Base-by-base conservation (phyloP, 2,329 filamentous ascomycete species). In the Coccinonectria pachysandricola region DNA sequence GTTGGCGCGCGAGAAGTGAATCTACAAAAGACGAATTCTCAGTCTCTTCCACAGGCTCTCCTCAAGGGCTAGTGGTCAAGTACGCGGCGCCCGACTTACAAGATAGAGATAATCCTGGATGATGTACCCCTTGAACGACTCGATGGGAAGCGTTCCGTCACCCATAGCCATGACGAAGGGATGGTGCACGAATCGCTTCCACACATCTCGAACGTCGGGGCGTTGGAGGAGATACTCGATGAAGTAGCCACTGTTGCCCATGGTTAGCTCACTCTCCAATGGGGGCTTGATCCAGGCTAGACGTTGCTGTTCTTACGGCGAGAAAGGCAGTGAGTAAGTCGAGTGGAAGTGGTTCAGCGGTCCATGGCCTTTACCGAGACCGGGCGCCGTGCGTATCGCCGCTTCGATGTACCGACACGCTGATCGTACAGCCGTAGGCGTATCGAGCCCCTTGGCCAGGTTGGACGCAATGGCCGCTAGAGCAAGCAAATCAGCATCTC, bases 101-200 rank as follows among this genome's bases (percentile, higher is more conserved):
- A 95, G 60, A 47, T 91, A 96, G 4, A 94, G 64, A 46, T 95
- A 95, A 46, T 96, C 88, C 45, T 96, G 88, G 7, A 91, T 68
- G 30, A 96, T 72, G 50, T 95, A 96, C 19, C 79, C 70, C 52
- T 86, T 91, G 63, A 94, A 96, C 0, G 75, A 78, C 21, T 80
- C 71, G 1, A 79, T 42, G 0, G 82, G 79, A 12, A 96, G 60
- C 6, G 71, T 79, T 0, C 85, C 86, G 32, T 79, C 65, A 1
- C 80, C 86, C 47, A 96, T 63, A 9, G 69, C 71, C 45, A 76
- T 63, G 21, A 93, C 82, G 46, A 96, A 96, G 0, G 78, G 72
- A 48, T 96, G 88, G 39, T 86, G 65, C 3, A 82, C 77, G 47
- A 85, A 92, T 8, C 62, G 60, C 24, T 75, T 60, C 88, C 88